These are phyloP conservation scores for Suillus alpinus DNA, from an alignment of 768 basidiomycete species.

Conservation along the genomic window DNA sequence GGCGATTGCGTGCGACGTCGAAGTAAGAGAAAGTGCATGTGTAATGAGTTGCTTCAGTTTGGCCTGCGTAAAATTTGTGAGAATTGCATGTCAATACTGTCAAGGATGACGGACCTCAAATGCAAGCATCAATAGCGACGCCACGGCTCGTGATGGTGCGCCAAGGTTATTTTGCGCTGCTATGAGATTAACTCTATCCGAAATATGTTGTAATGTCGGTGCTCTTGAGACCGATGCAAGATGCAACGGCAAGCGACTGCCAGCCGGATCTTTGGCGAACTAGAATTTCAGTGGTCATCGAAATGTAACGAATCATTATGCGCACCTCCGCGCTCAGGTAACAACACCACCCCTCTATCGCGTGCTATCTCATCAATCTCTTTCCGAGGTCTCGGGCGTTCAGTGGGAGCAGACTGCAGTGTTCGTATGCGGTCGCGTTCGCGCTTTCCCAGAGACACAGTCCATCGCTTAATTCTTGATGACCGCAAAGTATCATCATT, in stretches of 20 bases:
- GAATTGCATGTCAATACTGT: background rate
- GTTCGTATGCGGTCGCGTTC: constrained; percentile 70
- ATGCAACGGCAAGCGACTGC: constrained; percentile 67
- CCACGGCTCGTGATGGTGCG: constrained; percentile 58
- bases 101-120: constrained; percentile 54
- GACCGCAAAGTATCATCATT: constrained; percentile 57
- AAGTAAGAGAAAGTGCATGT: constrained; percentile 73
- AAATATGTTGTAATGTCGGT: constrained; percentile 73
- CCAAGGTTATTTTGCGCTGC: constrained; percentile 73
- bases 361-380: constrained; percentile 65
- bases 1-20: constrained; percentile 71
- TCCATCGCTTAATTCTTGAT: constrained; percentile 68
- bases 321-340: constrained; percentile 64
- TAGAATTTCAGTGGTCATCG: background rate
- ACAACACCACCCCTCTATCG: constrained; percentile 64
- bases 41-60: constrained; percentile 84
- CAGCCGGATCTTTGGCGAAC: constrained; percentile 54
- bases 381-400: constrained; percentile 43
- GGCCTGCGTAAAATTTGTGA: constrained; percentile 41
- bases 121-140: constrained; percentile 71
- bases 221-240: constrained; percentile 72
- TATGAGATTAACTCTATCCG: constrained; percentile 77
- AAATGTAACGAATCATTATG: constrained; percentile 14
- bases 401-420: constrained; percentile 43
- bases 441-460: constrained; percentile 64